Conservation (phyloP, 768 basidiomycete genomes). For the Macrolepiota fuliginosa region DNA sequence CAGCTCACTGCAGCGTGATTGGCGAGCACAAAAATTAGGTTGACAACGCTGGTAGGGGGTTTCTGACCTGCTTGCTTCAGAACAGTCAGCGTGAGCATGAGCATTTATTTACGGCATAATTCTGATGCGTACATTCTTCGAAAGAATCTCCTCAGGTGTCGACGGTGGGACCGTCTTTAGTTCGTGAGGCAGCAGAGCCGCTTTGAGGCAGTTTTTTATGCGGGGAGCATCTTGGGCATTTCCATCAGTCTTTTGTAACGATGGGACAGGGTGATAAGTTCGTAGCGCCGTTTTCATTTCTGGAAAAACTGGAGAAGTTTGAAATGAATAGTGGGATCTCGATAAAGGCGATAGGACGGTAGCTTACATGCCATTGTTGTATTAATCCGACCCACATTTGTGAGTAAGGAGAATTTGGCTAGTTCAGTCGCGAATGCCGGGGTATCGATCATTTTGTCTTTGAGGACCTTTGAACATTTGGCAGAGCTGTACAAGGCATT, state of each 20-base stretch:
- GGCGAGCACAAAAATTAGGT: conserved; percentile 80
- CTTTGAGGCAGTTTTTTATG: conserved; percentile 89
- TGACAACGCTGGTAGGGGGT: conserved; percentile 85
- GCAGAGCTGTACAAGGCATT: conserved; percentile 76
- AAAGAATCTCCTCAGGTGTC: conserved; percentile 71
- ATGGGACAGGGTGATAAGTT: conserved; percentile 90
- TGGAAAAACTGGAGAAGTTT: conserved; percentile 66
- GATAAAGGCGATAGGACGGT: conserved; percentile 17
- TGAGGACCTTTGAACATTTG: conserved; percentile 85
- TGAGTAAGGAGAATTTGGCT: conserved; percentile 79
- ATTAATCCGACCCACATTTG: conserved; percentile 89
- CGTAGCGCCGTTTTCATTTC: conserved; percentile 91
- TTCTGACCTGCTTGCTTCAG: conserved; percentile 52
- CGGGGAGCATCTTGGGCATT: conserved; percentile 90
- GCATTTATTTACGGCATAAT: conserved; percentile 10
- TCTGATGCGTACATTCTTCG: conserved; percentile 51
- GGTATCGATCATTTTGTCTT: conserved; percentile 83
- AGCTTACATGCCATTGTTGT: conserved; percentile 85
- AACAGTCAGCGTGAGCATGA: conserved; percentile 13
- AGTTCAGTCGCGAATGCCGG: conserved; percentile 78
- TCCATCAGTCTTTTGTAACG: conserved; percentile 82
- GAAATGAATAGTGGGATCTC: conserved; percentile 22
- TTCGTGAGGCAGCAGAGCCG: conserved; percentile 71
- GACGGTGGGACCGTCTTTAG: conserved; percentile 62
- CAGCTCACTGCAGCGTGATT: conserved; percentile 70